A percentile compares a stretch with the other conserved stretches of the same genome.
Evolutionary conservation across 106 monocot genomes (phyloP).

Genomic region (Platanthera zijinensis): DNA sequence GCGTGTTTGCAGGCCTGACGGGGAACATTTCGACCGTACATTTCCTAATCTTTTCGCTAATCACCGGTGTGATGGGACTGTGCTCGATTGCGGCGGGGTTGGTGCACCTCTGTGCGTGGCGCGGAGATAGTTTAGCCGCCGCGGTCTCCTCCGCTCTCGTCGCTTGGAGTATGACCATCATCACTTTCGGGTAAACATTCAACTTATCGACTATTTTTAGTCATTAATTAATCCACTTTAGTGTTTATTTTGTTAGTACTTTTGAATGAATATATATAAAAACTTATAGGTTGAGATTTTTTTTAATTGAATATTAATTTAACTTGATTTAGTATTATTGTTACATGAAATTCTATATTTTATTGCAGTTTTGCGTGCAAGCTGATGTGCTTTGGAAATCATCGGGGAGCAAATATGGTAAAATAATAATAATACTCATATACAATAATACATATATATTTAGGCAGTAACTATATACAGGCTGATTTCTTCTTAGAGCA

Average conservation of each 20-base stretch:
- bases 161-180: conserved; percentile 22
- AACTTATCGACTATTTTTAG: not conserved
- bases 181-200: conserved; percentile 20
- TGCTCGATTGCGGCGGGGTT: conserved; percentile 21
- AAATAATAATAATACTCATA: not conserved
- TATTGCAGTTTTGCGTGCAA: conserved; percentile 28
- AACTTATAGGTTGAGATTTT: not conserved
- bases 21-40: conserved; percentile 20
- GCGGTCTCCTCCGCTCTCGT: conserved; percentile 28
- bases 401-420: conserved; percentile 21
- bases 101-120: conserved; percentile 25
- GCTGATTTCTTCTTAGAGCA: too few species aligned
- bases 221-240: not conserved
- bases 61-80: conserved; percentile 20
- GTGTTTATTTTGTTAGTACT: not conserved
- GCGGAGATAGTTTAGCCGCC: conserved; percentile 20
- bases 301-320: too few species aligned
- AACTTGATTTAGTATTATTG: too few species aligned
- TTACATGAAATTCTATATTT: not conserved
- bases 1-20: conserved; percentile 13
- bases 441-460: not conserved
- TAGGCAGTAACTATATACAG: not conserved
- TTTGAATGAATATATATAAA: not conserved
- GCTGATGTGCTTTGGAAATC: conserved; percentile 20
- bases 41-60: conserved; percentile 30